Evolutionary conservation across 2,329 filamentous ascomycete genomes (phyloP), one percentile per base, ranked within the genome.

Genomic region (Aspergillus fumigatus): DNA sequence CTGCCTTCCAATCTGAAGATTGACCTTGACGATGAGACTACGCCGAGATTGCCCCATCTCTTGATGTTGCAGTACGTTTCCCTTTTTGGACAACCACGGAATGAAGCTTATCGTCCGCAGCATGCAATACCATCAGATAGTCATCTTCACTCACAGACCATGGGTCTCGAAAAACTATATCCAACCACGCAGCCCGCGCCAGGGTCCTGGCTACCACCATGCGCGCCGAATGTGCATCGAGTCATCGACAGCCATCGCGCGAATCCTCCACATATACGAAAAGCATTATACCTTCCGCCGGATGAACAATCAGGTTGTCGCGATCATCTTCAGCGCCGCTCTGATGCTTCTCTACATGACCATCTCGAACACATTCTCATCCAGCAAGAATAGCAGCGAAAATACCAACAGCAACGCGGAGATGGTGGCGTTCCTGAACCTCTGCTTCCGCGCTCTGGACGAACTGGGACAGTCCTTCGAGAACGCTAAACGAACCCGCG

Each of bases 301-400:
- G n/a, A 74, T 76, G 64, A 77, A 77, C 62, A 73, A 76, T 55
- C 70, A 77, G 51, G 73, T 75, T 0, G 74, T 77, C 9, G 70
- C 72, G n/a, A 75, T 78, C 19, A 75, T 76, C 14, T 77, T 77
- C 61, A 76, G 73, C 14, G 75, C 76, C 1, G 75, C 75, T 1
- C 64, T 78, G 4, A 74, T 74, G 65, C 64, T 74, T 6, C 70
- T 74, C 4, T 74, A 73, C 38, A 69, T 72, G 38, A 75, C 70
- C 1, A 70, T 73, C 19, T 73, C 72, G 4, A 68, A 65, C 48
- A 70, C 70, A 9, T 62, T 67, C 1, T 55, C 65, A 29, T 61
- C 67, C 3, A 56, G 51, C 25, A 65, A 63, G 49, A 60, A 62
- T 9, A 64, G 64, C 9, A 60, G 65, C 8, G 61, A 60, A 50